Percentiles rank a stretch among this genome's conserved stretches.
These are phyloP conservation scores for Sarocladiaceae sp. DNA, from an alignment of 2,329 filamentous ascomycete species.

Conservation along the genomic window DNA sequence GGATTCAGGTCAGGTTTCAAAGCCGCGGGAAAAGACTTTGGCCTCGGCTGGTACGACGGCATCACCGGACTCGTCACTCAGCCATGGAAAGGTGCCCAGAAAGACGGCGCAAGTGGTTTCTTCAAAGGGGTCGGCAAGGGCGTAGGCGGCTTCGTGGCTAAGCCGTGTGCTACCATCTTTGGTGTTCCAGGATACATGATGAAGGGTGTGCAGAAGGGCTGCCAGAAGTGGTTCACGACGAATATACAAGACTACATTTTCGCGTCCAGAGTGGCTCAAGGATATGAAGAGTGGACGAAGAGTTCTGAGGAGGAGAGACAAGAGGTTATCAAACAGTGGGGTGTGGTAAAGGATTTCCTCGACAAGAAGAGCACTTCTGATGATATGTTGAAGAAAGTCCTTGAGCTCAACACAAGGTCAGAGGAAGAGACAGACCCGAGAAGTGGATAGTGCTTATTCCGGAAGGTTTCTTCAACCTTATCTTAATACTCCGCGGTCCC, in stretches of 20 bases:
- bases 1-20: slow-evolving; percentile 71
- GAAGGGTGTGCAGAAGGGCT: slow-evolving; percentile 76
- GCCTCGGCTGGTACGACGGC: slow-evolving; percentile 74
- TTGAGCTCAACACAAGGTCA: too few species aligned
- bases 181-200: slow-evolving; percentile 75
- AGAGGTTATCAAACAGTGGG: slow-evolving; percentile 64
- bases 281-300: slow-evolving; percentile 58
- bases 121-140: slow-evolving; percentile 80
- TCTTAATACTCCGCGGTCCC: too few species aligned
- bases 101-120: slow-evolving; percentile 53
- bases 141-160: slow-evolving; percentile 74
- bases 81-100: slow-evolving; percentile 57
- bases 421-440: too few species aligned
- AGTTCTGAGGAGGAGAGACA: slow-evolving; percentile 55
- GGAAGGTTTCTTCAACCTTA: too few species aligned
- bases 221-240: slow-evolving; percentile 65
- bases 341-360: slow-evolving; percentile 53
- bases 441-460: too few species aligned
- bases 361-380: too few species aligned
- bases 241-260: slow-evolving; percentile 77
- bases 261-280: slow-evolving; percentile 70
- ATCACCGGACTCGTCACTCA: slow-evolving; percentile 78
- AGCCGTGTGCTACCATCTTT: slow-evolving; percentile 61
- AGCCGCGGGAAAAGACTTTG: slow-evolving; percentile 75
- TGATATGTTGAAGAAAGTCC: too few species aligned